Conservation (phyloP, 305 asterid species). For the Solanum hybrid region DNA sequence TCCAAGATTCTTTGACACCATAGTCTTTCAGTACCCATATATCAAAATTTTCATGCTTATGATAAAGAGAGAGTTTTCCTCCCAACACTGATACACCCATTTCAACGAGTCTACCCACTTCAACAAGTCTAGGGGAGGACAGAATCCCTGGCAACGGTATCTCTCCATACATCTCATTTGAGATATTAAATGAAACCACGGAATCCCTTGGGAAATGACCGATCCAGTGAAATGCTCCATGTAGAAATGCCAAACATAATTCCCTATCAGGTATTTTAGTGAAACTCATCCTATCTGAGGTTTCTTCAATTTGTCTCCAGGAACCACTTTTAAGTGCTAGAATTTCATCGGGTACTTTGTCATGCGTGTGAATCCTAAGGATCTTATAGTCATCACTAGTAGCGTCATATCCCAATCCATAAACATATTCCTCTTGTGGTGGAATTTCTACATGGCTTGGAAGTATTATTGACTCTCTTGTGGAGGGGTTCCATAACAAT, state of each 20-base stretch:
- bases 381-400: not conserved
- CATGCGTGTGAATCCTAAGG: not conserved
- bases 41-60: not conserved
- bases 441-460: not conserved
- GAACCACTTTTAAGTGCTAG: not conserved
- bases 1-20: not conserved
- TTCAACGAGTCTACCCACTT: not conserved
- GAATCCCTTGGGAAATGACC: not conserved
- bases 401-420: not conserved
- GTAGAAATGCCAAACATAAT: not conserved
- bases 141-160: not conserved
- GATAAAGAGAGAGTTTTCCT: not conserved
- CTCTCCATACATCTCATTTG: not conserved
- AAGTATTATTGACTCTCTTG: not conserved
- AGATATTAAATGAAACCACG: not conserved
- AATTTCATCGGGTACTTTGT: not conserved
- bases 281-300: not conserved
- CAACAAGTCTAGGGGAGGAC: not conserved
- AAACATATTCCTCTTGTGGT: not conserved
- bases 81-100: not conserved
- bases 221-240: not conserved
- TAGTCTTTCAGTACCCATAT: not conserved
- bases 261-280: not conserved
- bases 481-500: not conserved
- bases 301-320: not conserved